These are phyloP conservation scores for Auriscalpium vulgare DNA, from an alignment of 768 basidiomycete species.

Conservation along the genomic window DNA sequence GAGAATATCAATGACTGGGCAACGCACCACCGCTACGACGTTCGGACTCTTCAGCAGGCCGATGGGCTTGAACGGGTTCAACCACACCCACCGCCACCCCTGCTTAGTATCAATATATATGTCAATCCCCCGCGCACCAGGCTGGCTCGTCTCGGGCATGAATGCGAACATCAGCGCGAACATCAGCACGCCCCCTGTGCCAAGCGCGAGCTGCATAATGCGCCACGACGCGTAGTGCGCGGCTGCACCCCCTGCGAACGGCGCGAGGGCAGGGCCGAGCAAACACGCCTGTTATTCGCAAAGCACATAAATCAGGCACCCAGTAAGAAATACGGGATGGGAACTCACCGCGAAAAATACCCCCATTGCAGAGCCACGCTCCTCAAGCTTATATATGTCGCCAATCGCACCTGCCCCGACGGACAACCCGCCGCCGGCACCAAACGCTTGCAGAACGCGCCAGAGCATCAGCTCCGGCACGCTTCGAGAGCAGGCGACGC, in stretches of 20 bases:
- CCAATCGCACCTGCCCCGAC: slow-evolving; percentile 54
- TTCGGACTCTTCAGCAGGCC: slow-evolving; percentile 51
- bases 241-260: slow-evolving; percentile 46
- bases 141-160: slow-evolving; percentile 66
- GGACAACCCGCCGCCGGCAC: slow-evolving; percentile 50
- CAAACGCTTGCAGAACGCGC: slow-evolving; percentile 60
- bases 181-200: slow-evolving; percentile 30
- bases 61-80: slow-evolving; percentile 54
- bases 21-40: slow-evolving; percentile 43
- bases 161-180: slow-evolving; percentile 33
- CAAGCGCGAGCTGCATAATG: slow-evolving; percentile 41
- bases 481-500: slow-evolving; percentile 40
- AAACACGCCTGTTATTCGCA: slow-evolving; percentile 34
- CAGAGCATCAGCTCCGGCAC: slow-evolving; percentile 46
- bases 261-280: slow-evolving; percentile 56
- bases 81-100: slow-evolving; percentile 28
- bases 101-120: slow-evolving; percentile 21
- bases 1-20: neutral
- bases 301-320: neutral
- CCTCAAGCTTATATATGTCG: slow-evolving; percentile 59
- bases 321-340: too few relatives aligned
- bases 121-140: slow-evolving; percentile 47
- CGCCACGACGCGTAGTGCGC: slow-evolving; percentile 65
- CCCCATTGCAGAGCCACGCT: slow-evolving; percentile 53
- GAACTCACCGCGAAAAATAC: slow-evolving; percentile 42